Evolutionary conservation across 1,139 yeast species (phyloP), one percentile per base, ranked within the genome.

Genomic region (Kodamaea plutei): DNA sequence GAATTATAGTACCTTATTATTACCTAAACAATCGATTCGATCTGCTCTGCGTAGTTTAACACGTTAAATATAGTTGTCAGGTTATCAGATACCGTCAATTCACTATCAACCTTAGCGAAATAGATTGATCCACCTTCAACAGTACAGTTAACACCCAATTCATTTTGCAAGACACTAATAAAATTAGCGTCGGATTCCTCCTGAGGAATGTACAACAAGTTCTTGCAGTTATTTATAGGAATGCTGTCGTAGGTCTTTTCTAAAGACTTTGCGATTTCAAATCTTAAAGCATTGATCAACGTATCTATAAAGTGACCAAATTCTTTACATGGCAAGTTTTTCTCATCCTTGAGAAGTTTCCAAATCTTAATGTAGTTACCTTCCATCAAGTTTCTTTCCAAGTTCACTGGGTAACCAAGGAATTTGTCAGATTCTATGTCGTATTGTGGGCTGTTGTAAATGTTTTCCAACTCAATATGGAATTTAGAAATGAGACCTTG

Each of bases 311-410:
- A 81, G 31, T 77, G 71, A 34, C 59, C 60, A 49, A 69, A 79
- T 50, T 81, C 87, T 30, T 69, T 63, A 44, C 79, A 72, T 17
- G 80, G 79, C 42, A 67, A 57, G 37, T 52, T 50, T 11, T 69
- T 57, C 11, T 78, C 78, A 23, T 72, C 70, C 49, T 74, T 66
- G 62, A 81, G 74, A 34, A 85, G 73, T 46, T 79, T 81, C 84
- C 95, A 84, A 33, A 91, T 91, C 60, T 85, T 85, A 56, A 87
- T 93, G 58, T 89, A 91, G 43, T 91, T 84, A 27, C 98, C 98
- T 57, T 91, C 98, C 84, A 91, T 88, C 44, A 91, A 74, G 79
- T 94, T 85, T 45, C 87, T 82, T 56, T 91, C 98, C 45, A 91
- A 76, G 45, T 79, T 77, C 36, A 91, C 79, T 16, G 98, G 97